Evolutionary conservation across 805 yeast species (phyloP).

Genomic region (Myxozyma vanderwaltii): DNA sequence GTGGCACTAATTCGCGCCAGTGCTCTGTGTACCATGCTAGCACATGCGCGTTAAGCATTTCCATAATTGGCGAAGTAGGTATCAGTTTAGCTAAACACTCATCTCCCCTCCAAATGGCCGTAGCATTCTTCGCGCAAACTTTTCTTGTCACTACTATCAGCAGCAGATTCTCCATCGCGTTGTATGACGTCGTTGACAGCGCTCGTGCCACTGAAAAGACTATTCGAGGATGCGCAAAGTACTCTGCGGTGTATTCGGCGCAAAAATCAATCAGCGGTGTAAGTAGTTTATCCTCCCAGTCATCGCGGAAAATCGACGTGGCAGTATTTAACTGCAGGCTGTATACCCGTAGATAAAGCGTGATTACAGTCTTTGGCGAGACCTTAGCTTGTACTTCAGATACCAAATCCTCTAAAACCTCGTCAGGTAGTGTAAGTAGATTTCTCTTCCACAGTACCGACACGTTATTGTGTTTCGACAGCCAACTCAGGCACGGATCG

Average conservation of each 20-base stretch:
- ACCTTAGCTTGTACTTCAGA: constrained; percentile 22
- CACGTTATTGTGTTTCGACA: constrained; percentile 25
- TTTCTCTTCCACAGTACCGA: constrained; percentile 28
- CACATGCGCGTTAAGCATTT: constrained; percentile 7
- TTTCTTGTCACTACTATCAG: constrained; percentile 7
- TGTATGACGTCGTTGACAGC: constrained; percentile 14
- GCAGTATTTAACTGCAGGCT: constrained; percentile 20
- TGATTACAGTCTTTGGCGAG: constrained; percentile 18
- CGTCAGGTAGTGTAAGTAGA: constrained; percentile 23
- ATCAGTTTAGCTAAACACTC: constrained; percentile 27
- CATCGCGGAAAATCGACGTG: constrained; percentile 25
- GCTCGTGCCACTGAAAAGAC: constrained; percentile 27
- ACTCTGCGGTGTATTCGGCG: constrained; percentile 7
- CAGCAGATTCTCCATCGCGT: constrained; percentile 26
- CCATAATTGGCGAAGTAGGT: constrained; percentile 18
- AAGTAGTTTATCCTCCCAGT: constrained; percentile 25
- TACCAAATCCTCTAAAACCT: constrained; percentile 20
- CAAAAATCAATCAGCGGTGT: constrained; percentile 25
- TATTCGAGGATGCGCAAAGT: constrained; percentile 29
- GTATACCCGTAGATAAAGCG: constrained; percentile 25
- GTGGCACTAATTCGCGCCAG: constrained; percentile 26
- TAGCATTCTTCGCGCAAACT: constrained; percentile 15
- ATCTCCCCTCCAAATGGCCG: constrained; percentile 30
- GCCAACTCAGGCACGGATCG: constrained; percentile 28
- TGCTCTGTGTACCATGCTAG: constrained; percentile 21